Base-by-base conservation (phyloP, 2,329 filamentous ascomycete species). In the Aureobasidium leucospermi region DNA sequence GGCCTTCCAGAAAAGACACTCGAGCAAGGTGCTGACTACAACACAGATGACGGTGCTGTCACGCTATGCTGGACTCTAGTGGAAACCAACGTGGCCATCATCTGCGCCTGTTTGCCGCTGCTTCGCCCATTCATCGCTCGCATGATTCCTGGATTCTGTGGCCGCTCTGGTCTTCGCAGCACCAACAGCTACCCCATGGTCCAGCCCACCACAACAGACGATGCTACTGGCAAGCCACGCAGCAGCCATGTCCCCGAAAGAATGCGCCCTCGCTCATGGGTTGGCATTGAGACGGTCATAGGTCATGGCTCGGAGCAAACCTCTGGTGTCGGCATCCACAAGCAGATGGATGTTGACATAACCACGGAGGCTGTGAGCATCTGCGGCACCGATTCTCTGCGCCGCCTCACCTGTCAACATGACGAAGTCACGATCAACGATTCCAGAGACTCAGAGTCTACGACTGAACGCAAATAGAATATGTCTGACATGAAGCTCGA, bases 91-190 rank as follows among this genome's bases (percentile, higher is more conserved):
- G 56, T 66, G 11, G 64, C 64, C 38, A 67, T 69, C 10, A 66
- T 70, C 38, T 67, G 63, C 51, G 66, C 65, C 19, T 69, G 66
- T 57, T 64, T 70, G 13, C 68, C 67, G 39, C 61, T 67, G 43
- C 53, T 65, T 16, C 56, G 61, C 6, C 58, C 58, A 2, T 51
- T 59, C 23, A 59, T 59, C 31, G 46, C 58, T 16, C 58, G 58
- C 29, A 39, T 59, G 45, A 46, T 59, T 8, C 58, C 58, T 29
- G 58, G 39, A 15, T 59, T 59, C 41, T 46, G 47, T 28, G 47
- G 47, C 10, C 8, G 38, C 10, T 49, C 45, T 28, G 38, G 23
- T 2, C 16, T 51, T 28, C 58, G 58, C 32, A 49, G 41, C 53
- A 38, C 28, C 39, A 45, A 59, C 16, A 59, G 38, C 38, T 58